Evolutionary conservation across 805 yeast species (phyloP), one percentile per base, ranked within the genome.

Genomic region (Ogataea chonburiensis): DNA sequence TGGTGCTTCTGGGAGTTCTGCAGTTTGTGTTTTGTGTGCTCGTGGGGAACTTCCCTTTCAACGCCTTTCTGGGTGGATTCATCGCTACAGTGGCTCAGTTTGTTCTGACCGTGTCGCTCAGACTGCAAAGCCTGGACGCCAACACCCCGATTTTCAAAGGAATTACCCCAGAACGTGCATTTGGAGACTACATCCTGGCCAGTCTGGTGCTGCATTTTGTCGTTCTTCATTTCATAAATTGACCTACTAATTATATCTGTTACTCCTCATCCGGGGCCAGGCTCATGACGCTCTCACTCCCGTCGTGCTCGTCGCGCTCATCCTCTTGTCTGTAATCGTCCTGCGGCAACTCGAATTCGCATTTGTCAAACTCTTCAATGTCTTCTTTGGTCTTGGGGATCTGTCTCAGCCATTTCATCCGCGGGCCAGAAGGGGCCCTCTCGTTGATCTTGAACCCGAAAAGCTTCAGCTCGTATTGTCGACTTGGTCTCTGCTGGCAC

Each of bases 51-150:
- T 93, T 83, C 74, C 99, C 99, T 12, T 93, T 93, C 74, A 93
- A 93, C 64, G 98, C 96, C 16, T 93, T 93, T 58, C 71, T 93
- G 42, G 91, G 95, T 14, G 98, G 98, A 1, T 93, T 93, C 58
- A 75, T 83, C 37, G 69, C 87, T 15, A 86, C 97, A 28, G 97
- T 93, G 33, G 98, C 95, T 10, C 98, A 93, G 62, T 93, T 93
- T 60, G 98, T 93, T 17, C 73, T 93, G 45, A 78, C 94, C 9
- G 86, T 85, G 26, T 73, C 85, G 43, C 68, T 93, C 54, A 73
- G 98, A 55, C 71, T 91, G 54, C 97, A 89, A 57, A 68, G 40
- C 63, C 68, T 42, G 51, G 68, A 28, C 52, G 55, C 34, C 12
- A 40, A 47, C 31, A 38, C 40, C 14, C 24, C 34, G 5, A 28